Evolutionary conservation across 768 basidiomycete species (phyloP).

Genomic region (Hysterangium stoloniferum): DNA sequence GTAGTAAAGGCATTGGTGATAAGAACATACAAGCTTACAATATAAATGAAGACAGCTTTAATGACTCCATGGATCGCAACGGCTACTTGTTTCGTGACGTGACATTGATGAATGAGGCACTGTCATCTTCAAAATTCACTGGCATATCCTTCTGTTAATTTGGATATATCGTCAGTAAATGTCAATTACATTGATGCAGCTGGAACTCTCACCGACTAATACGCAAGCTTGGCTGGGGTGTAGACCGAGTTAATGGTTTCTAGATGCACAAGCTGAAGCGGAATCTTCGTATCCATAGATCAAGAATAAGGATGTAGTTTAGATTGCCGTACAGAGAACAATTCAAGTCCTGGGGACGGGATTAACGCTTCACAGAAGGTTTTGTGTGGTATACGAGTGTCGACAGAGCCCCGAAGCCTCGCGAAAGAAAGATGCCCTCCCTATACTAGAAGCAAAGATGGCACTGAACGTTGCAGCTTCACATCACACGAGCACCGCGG

Average conservation of each 20-base stretch:
- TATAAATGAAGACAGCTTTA: slow-evolving; percentile 8
- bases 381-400: background rate
- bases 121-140: slow-evolving; percentile 3
- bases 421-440: background rate
- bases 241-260: background rate
- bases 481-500: no score
- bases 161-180: background rate
- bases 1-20: no score
- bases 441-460: background rate
- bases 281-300: slow-evolving; percentile 1
- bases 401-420: background rate
- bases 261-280: background rate
- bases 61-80: background rate
- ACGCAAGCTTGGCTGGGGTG: background rate
- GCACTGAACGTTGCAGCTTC: background rate
- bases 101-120: background rate
- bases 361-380: background rate
- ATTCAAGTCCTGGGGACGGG: background rate
- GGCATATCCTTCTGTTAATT: background rate
- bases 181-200: no score
- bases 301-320: background rate
- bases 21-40: no score
- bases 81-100: background rate
- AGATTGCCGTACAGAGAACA: background rate
- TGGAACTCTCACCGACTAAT: slow-evolving; percentile 3